Evolutionary conservation across 257 asterid genomes (phyloP).

Genomic region (Salvia hispanica): DNA sequence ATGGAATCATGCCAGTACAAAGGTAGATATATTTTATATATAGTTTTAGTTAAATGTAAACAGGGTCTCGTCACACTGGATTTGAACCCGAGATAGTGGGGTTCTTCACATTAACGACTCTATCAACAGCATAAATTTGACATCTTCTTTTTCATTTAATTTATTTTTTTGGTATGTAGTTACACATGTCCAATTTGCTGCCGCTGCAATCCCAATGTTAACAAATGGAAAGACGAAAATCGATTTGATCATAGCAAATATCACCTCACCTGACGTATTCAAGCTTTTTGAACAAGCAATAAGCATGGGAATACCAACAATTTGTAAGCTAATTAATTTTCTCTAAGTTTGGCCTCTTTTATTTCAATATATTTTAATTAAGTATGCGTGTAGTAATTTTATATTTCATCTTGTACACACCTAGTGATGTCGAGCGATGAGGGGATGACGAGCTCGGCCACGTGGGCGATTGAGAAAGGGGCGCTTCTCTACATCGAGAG

Average conservation of each 20-base stretch:
- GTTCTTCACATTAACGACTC: no score
- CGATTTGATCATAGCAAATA: slow-evolving; percentile 43
- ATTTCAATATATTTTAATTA: background rate
- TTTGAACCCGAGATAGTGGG: no score
- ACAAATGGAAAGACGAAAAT: slow-evolving; percentile 35
- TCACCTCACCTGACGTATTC: slow-evolving; percentile 48
- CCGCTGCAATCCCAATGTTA: slow-evolving; percentile 33
- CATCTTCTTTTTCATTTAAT: no score
- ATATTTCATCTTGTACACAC: background rate
- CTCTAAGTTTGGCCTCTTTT: no score
- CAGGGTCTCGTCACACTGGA: no score
- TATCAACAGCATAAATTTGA: no score
- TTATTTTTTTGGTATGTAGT: slow-evolving; percentile 21
- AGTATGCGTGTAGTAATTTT: no score
- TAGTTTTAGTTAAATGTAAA: no score
- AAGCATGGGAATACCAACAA: slow-evolving; percentile 37
- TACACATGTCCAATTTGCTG: slow-evolving; percentile 30
- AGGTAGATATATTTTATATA: no score
- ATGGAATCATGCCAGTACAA: no score
- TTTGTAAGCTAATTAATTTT: slow-evolving; percentile 31
- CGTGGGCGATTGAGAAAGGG: slow-evolving; percentile 40
- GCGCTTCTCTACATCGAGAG: slow-evolving; percentile 40
- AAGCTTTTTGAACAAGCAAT: slow-evolving; percentile 40
- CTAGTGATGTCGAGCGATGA: slow-evolving; percentile 41
- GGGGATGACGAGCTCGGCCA: slow-evolving; percentile 26